These are phyloP conservation scores for Flaveria robusta DNA, from an alignment of 129 eudicot genomes.

Conservation along the genomic window DNA sequence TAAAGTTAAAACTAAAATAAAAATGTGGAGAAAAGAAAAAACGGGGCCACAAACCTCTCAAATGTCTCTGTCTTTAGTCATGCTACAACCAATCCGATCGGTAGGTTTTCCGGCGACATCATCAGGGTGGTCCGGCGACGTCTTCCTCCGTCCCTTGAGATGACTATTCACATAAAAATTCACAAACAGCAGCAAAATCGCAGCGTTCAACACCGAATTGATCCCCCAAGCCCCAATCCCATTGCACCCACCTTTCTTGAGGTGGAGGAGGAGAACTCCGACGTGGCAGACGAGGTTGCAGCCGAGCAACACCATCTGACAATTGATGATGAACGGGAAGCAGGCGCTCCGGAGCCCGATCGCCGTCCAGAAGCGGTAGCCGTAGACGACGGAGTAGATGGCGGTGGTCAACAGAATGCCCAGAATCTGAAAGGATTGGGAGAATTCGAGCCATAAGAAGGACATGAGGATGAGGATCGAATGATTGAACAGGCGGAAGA, in stretches of 20 bases:
- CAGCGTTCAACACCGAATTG: slow-evolving; percentile 74
- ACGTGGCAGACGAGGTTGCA: slow-evolving; percentile 68
- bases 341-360: slow-evolving; percentile 76
- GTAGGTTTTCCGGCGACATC: background rate
- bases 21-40: background rate
- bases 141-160: slow-evolving; percentile 27
- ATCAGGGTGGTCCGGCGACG: background rate
- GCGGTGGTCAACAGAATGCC: slow-evolving; percentile 58
- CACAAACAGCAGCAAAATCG: slow-evolving; percentile 58
- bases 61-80: slow-evolving; percentile 29
- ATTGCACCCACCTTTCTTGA: slow-evolving; percentile 81
- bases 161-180: slow-evolving; percentile 65
- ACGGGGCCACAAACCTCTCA: slow-evolving; percentile 35
- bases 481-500: slow-evolving; percentile 56
- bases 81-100: slow-evolving; percentile 17
- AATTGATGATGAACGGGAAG: slow-evolving; percentile 69
- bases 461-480: slow-evolving; percentile 66
- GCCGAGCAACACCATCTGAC: slow-evolving; percentile 56
- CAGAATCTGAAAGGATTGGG: slow-evolving; percentile 78
- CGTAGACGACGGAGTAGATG: slow-evolving; percentile 63
- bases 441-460: slow-evolving; percentile 83
- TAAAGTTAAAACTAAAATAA: slow-evolving; percentile 9
- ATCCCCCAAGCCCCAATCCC: slow-evolving; percentile 92
- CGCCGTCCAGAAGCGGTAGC: slow-evolving; percentile 88
- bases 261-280: slow-evolving; percentile 62